These are phyloP conservation scores for Termitomyces sp. DNA, from an alignment of 768 basidiomycete species.

Conservation along the genomic window DNA sequence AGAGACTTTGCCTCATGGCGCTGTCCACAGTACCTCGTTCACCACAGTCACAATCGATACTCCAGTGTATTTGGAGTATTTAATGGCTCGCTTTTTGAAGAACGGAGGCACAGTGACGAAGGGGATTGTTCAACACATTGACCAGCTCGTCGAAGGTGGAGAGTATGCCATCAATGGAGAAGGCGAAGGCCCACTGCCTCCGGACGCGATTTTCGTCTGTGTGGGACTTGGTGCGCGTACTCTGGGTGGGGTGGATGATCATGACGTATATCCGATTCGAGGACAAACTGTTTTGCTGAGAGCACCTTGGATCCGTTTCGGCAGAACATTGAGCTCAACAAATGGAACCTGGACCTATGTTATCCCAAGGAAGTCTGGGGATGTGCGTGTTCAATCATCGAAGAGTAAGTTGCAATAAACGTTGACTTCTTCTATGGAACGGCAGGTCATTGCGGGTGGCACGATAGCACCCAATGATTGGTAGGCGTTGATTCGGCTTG, in stretches of 20 bases:
- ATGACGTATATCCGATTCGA: conserved; percentile 63
- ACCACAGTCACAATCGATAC: conserved; percentile 64
- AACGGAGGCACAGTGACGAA: conserved; percentile 54
- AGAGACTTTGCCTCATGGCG: conserved; percentile 25
- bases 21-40: conserved; percentile 48
- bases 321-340: conserved; percentile 40
- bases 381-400: conserved; percentile 25
- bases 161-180: conserved; percentile 24
- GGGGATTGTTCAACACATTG: conserved; percentile 56
- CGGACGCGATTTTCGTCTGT: conserved; percentile 61
- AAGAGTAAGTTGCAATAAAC: neutral
- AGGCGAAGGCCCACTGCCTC: conserved; percentile 17
- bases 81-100: conserved; percentile 53
- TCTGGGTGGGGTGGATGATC: conserved; percentile 75
- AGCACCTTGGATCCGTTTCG: conserved; percentile 57
- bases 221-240: conserved; percentile 67
- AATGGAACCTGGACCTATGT: conserved; percentile 51
- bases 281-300: conserved; percentile 75
- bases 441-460: conserved; percentile 54
- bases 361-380: conserved; percentile 54
- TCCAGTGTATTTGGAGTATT: conserved; percentile 59
- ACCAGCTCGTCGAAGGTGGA: conserved; percentile 58
- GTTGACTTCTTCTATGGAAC: neutral
- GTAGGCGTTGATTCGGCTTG: conserved; percentile 23
- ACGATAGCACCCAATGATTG: conserved; percentile 59